Base-by-base conservation (phyloP, 1,139 yeast genomes). In the Lodderomyces parapsilosis region DNA sequence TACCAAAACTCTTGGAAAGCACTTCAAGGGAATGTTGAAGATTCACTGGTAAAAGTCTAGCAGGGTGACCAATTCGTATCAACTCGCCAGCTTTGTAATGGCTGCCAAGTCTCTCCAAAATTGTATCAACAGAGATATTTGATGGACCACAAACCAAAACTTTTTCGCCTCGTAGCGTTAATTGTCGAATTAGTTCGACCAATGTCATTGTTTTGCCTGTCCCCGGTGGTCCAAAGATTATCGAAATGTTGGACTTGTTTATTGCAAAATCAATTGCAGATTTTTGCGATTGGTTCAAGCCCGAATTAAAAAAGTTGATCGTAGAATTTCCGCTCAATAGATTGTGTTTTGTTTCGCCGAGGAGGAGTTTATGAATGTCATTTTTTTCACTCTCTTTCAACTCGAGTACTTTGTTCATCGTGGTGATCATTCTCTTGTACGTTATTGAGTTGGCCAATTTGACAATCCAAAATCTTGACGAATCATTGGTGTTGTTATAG, bases 141-240 rank as follows among this genome's bases (percentile, higher is more conserved):
- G 98, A 91, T 0, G 98, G 96, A 0, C 97, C 98, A 65, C 98
- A 91, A 0, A 93, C 94, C 34, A 93, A 68, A 0, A 93, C 83
- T 41, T 93, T 70, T 51, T 86, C 83, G 7, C 82, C 81, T 13
- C 68, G 70, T 13, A 68, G 68, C 0, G 84, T 76, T 43, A 89
- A 66, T 57, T 91, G 97, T 40, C 86, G 78, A 33, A 90, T 83
- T 9, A 88, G 66, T 55, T 93, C 98, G n/a, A 91, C 81, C 7
- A 93, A 56, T 0, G 98, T 91, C 49, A 84, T 84, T 0, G 99
- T 93, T 34, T 77, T 68, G 17, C 81, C 81, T 0, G 79, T 74
- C 1, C 79, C 79, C 2, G 79, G 79, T 2, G 79, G 79, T 0
- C 79, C 79, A 49, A 73, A 78, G 10, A 74, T 66, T 25, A 73